Evolutionary conservation across 345 rosid species (phyloP).

Genomic region (Raphanus raphanistrum): DNA sequence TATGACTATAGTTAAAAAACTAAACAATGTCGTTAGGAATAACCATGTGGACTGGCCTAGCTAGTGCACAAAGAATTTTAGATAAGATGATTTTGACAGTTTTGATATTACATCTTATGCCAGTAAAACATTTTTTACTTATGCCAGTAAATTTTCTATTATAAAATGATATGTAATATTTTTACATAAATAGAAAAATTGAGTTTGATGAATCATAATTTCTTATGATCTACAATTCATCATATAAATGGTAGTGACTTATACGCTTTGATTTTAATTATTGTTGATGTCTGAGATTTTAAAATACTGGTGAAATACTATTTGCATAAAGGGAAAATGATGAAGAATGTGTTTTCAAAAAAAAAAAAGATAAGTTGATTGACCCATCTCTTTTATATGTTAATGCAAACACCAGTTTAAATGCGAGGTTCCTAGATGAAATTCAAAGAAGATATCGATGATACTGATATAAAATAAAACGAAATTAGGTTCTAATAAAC

Average conservation of each 20-base stretch:
- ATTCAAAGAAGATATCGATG: background rate
- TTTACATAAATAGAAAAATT: background rate
- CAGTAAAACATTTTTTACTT: background rate
- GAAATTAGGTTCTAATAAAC: background rate
- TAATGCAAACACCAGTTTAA: background rate
- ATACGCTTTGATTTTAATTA: background rate
- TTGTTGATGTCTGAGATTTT: background rate
- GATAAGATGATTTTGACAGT: background rate
- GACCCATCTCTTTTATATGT: background rate
- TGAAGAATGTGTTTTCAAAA: background rate
- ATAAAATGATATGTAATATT: background rate
- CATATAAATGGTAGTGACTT: background rate
- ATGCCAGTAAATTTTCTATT: background rate
- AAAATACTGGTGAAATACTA: background rate
- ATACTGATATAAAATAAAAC: background rate
- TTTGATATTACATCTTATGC: background rate
- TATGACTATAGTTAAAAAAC: background rate
- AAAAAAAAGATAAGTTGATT: background rate
- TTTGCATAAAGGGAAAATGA: background rate
- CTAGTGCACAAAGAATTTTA: background rate
- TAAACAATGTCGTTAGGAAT: background rate
- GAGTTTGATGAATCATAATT: background rate
- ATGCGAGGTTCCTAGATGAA: background rate
- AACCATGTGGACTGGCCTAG: slow-evolving; percentile 4
- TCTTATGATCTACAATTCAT: background rate